Percentiles rank a stretch among this genome's conserved stretches.
phyloP scores from a whole-genome alignment of 2,329 filamentous ascomycete genomes.

The Claviceps arundinis region DNA sequence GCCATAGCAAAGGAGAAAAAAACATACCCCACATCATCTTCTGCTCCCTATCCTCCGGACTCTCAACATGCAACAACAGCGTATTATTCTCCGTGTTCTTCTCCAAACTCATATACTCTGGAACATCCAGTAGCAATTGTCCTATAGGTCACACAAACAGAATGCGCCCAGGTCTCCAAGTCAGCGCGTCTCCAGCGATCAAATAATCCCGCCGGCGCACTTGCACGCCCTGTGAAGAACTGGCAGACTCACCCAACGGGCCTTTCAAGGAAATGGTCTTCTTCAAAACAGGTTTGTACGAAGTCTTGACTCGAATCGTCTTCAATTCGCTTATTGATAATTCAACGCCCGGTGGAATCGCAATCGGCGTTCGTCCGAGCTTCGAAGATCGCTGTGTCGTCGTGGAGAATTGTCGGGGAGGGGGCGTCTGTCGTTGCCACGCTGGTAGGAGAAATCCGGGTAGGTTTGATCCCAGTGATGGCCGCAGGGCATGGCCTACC shows the following conservation, averaged over 20 bases:
- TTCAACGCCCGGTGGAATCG: slow-evolving; percentile 72
- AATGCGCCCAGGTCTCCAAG: no score
- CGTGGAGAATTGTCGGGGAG: slow-evolving; percentile 50
- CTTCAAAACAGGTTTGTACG: slow-evolving; percentile 47
- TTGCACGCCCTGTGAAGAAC: no score
- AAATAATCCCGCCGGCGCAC: no score
- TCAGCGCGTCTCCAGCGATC: no score
- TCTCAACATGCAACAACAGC: slow-evolving; percentile 54
- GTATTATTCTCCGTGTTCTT: slow-evolving; percentile 51
- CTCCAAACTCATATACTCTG: slow-evolving; percentile 60
- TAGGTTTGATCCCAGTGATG: slow-evolving; percentile 38
- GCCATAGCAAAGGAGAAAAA: not conserved
- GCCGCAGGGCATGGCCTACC: slow-evolving; percentile 41
- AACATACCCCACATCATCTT: slow-evolving; percentile 86
- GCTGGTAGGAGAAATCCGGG: slow-evolving; percentile 63
- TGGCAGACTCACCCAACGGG: slow-evolving; percentile 50
- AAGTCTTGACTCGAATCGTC: slow-evolving; percentile 39
- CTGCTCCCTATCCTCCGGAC: slow-evolving; percentile 58
- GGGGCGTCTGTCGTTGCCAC: slow-evolving; percentile 31
- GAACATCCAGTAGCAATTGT: slow-evolving; percentile 64
- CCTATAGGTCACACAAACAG: slow-evolving; percentile 29
- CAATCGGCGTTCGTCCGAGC: slow-evolving; percentile 69
- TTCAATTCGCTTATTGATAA: slow-evolving; percentile 54
- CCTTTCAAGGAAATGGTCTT: slow-evolving; percentile 65
- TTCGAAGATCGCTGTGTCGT: slow-evolving; percentile 59